These are phyloP conservation scores for Russula sp. DNA, from an alignment of 768 basidiomycete genomes.

Conservation along the genomic window DNA sequence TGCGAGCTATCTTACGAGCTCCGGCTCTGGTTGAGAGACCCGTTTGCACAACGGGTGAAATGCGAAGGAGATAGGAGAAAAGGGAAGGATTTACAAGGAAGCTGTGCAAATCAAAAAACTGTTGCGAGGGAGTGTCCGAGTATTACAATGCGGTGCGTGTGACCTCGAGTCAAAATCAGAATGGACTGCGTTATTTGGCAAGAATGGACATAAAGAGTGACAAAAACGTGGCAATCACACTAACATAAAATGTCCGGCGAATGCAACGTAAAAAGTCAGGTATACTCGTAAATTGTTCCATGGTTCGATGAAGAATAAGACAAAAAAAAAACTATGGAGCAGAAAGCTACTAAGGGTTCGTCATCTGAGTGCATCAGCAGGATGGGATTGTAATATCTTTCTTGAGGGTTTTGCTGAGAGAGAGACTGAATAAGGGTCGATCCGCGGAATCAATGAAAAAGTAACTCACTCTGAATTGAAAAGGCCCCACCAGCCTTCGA, in stretches of 20 bases:
- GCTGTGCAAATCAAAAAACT: not conserved
- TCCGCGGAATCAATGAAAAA: not conserved
- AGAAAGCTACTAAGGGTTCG: not conserved
- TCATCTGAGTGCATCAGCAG: slow-evolving; percentile 34
- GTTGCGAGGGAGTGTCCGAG: slow-evolving; percentile 1
- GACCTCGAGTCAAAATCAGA: not conserved
- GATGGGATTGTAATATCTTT: slow-evolving; percentile 59
- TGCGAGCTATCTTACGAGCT: not conserved
- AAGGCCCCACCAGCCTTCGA: slow-evolving; percentile 69
- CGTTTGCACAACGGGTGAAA: not conserved
- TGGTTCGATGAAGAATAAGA: not conserved
- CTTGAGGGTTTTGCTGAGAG: slow-evolving; percentile 54
- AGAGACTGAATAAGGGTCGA: slow-evolving; percentile 25
- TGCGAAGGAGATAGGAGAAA: not conserved
- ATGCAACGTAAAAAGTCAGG: not conserved
- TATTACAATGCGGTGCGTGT: slow-evolving; percentile 7
- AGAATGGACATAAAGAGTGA: slow-evolving; percentile 11
- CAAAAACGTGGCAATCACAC: slow-evolving; percentile 2
- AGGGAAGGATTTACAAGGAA: not conserved
- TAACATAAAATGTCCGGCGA: not conserved
- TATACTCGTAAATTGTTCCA: not conserved
- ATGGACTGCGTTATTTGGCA: slow-evolving; percentile 5
- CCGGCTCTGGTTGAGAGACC: not conserved
- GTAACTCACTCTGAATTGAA: slow-evolving; percentile 49
- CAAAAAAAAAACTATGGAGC: not conserved